These are phyloP conservation scores for Citeromyces matritensis DNA, from an alignment of 805 yeast species.

Conservation along the genomic window DNA sequence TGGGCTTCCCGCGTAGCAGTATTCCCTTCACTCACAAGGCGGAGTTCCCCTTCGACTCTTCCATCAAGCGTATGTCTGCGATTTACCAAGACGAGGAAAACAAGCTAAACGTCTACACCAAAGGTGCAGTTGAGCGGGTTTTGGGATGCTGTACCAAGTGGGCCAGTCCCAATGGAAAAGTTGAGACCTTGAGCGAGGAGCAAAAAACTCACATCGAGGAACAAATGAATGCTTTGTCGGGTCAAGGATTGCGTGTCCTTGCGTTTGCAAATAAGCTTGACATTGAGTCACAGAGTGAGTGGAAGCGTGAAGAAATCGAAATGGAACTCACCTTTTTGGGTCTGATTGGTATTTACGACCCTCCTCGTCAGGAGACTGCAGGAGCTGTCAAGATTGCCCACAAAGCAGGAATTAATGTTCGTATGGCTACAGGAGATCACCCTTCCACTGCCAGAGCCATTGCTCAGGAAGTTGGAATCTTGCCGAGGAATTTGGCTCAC, in stretches of 20 bases:
- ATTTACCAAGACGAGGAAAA: constrained; percentile 24
- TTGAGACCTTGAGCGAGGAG: constrained; percentile 20
- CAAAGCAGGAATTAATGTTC: constrained; percentile 63
- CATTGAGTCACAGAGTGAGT: constrained; percentile 11
- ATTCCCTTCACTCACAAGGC: constrained; percentile 27
- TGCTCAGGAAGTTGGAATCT: constrained; percentile 69
- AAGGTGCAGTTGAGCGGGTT: constrained; percentile 70
- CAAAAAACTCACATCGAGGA: constrained; percentile 27
- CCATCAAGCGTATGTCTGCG: constrained; percentile 60
- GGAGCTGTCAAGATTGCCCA: constrained; percentile 54
- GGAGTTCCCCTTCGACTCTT: constrained; percentile 66
- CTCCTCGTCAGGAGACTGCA: constrained; percentile 59
- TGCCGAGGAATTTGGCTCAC: constrained; percentile 44
- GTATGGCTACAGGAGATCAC: constrained; percentile 75
- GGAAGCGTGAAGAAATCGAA: constrained; percentile 33
- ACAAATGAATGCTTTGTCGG: constrained; percentile 43
- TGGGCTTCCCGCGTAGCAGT: constrained; percentile 29
- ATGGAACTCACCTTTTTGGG: constrained; percentile 42
- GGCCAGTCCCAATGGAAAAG: constrained; percentile 19
- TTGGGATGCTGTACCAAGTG: constrained; percentile 39
- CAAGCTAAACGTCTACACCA: constrained; percentile 24
- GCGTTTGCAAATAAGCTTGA: constrained; percentile 42
- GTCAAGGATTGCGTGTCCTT: constrained; percentile 57
- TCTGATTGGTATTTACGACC: constrained; percentile 66
- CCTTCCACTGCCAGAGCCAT: constrained; percentile 68